Evolutionary conservation across 2,329 filamentous ascomycete species (phyloP).

Genomic region (Setomelanomma holmii): DNA sequence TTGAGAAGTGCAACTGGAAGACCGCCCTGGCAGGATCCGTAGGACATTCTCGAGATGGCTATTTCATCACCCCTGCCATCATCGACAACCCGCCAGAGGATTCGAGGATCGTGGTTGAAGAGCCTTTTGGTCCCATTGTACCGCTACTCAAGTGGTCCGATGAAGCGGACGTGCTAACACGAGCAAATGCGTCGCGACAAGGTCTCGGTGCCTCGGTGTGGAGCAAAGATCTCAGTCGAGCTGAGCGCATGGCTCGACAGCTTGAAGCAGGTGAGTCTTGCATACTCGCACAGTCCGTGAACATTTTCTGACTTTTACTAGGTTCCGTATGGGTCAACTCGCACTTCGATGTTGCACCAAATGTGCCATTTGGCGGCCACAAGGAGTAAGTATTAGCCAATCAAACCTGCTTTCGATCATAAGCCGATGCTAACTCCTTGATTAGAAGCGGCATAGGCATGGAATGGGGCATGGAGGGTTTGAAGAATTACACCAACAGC

Average conservation of each 20-base stretch:
- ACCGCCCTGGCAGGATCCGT: slow-evolving; percentile 56
- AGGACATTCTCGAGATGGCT: slow-evolving; percentile 51
- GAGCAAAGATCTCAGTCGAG: slow-evolving; percentile 43
- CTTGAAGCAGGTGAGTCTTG: slow-evolving; percentile 61
- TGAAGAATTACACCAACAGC: slow-evolving; percentile 30
- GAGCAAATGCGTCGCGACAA: slow-evolving; percentile 55
- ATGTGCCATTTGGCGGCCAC: slow-evolving; percentile 70
- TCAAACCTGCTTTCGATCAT: neutral
- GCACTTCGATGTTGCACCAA: slow-evolving; percentile 40
- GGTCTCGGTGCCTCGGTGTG: slow-evolving; percentile 63
- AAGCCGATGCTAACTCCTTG: neutral
- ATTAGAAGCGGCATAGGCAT: slow-evolving; percentile 71
- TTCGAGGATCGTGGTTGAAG: slow-evolving; percentile 63
- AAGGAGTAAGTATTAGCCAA: slow-evolving; percentile 59
- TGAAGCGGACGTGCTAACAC: slow-evolving; percentile 57
- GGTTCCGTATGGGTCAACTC: slow-evolving; percentile 56
- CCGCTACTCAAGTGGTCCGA: slow-evolving; percentile 67
- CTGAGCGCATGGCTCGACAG: slow-evolving; percentile 53
- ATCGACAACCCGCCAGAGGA: slow-evolving; percentile 64
- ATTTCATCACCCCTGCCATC: slow-evolving; percentile 66
- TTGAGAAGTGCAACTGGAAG: slow-evolving; percentile 59
- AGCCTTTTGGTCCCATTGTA: slow-evolving; percentile 70
- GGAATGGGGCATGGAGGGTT: slow-evolving; percentile 59
- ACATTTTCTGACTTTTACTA: slow-evolving; percentile 46
- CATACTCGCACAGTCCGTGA: slow-evolving; percentile 58